phyloP scores from a whole-genome alignment of 164 flowering plant species.

The Piper longum region DNA sequence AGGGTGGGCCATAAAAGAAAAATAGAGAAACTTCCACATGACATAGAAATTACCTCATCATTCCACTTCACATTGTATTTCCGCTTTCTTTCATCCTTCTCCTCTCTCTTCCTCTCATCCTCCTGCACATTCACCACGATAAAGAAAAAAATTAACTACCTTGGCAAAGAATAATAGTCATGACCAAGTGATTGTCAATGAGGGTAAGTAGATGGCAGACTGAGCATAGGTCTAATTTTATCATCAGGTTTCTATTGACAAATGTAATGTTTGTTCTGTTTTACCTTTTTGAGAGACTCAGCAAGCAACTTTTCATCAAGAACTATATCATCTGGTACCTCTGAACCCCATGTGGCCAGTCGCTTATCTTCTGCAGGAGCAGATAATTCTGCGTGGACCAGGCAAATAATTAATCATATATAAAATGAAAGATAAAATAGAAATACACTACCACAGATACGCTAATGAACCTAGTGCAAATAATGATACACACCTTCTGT shows the following conservation, averaged over 20 bases:
- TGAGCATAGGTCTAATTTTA: too few relatives aligned
- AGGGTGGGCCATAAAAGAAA: not conserved
- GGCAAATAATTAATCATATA: conserved; percentile 1
- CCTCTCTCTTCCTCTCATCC: conserved; percentile 70
- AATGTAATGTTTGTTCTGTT: not conserved
- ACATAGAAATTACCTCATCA: conserved; percentile 42
- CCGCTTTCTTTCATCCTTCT: conserved; percentile 74
- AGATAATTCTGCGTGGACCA: conserved; percentile 28
- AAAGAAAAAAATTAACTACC: not conserved
- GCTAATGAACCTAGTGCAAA: too few relatives aligned
- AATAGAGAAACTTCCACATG: not conserved
- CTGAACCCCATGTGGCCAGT: conserved; percentile 84
- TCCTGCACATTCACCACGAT: conserved; percentile 29
- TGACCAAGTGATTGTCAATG: too few relatives aligned
- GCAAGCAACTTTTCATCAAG: conserved; percentile 51
- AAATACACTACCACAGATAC: too few relatives aligned
- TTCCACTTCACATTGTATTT: conserved; percentile 74
- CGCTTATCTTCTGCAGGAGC: conserved; percentile 47
- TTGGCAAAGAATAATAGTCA: too few relatives aligned
- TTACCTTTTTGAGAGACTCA: conserved; percentile 72
- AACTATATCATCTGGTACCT: conserved; percentile 68
- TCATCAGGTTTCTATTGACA: too few relatives aligned
- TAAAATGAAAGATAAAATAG: too few relatives aligned
- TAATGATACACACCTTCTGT: too few relatives aligned
- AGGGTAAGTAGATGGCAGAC: too few relatives aligned